Conservation (phyloP, 352 stramenopile genomes). For the Phytophthora europaea region DNA sequence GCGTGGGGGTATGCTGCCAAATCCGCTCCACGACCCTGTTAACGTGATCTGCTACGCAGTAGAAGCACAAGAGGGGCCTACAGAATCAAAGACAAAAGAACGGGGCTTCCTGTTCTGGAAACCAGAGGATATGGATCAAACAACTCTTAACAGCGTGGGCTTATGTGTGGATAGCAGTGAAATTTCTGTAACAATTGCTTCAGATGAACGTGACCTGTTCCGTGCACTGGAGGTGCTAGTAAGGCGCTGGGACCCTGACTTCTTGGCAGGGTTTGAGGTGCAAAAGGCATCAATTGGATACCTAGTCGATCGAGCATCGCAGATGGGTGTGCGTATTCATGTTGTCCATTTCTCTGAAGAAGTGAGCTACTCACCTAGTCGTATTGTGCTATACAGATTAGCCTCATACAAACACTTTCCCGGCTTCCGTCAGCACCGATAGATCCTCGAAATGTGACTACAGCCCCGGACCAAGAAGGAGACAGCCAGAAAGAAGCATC, state of each 20-base stretch:
- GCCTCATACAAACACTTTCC: constrained; percentile 76
- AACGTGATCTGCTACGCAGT: constrained; percentile 74
- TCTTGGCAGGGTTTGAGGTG: constrained; percentile 90
- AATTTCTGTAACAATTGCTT: constrained; percentile 38
- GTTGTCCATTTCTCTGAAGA: constrained; percentile 9
- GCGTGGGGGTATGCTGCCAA: constrained; percentile 66
- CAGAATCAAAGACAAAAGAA: constrained; percentile 57
- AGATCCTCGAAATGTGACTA: constrained; percentile 59
- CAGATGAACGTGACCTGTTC: constrained; percentile 74
- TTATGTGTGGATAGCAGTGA: constrained; percentile 53
- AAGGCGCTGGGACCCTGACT: constrained; percentile 87
- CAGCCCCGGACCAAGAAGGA: constrained; percentile 30
- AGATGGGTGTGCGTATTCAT: constrained; percentile 60
- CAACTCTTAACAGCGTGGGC: constrained; percentile 23
- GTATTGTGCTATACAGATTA: constrained; percentile 58
- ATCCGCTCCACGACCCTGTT: constrained; percentile 77
- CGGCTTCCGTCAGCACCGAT: constrained; percentile 63
- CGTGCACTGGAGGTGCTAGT: constrained; percentile 63
- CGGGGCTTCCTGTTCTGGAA: constrained; percentile 59
- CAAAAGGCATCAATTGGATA: constrained; percentile 86
- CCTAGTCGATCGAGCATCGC: constrained; percentile 69
- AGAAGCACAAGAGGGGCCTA: constrained; percentile 78
- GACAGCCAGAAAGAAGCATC: constrained; percentile 51
- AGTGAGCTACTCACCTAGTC: constrained; percentile 3
- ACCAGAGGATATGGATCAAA: constrained; percentile 28